These are phyloP conservation scores for Globisporangium cederbergense DNA, from an alignment of 352 stramenopile genomes.

Conservation along the genomic window DNA sequence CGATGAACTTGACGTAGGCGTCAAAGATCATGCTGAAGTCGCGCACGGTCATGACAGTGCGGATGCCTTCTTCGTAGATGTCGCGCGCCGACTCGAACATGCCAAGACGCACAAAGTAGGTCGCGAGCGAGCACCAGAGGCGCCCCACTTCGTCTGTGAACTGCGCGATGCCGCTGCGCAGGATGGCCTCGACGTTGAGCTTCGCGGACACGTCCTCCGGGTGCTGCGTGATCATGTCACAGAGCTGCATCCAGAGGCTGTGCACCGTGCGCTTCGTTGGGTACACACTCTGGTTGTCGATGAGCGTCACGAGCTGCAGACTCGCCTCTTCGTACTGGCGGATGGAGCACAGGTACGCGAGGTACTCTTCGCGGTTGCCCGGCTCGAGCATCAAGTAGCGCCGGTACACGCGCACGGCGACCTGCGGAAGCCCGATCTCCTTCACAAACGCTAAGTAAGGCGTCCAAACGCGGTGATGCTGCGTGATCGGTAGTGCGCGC, in stretches of 20 bases:
- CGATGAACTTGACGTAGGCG: constrained; percentile 98
- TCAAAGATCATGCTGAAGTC: constrained; percentile 99
- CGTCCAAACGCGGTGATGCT: constrained; percentile 97
- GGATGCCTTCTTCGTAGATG: constrained; percentile 93
- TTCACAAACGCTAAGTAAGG: constrained; percentile 91
- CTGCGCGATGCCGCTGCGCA: constrained; percentile 90
- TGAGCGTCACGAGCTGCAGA: constrained; percentile 73
- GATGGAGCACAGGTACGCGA: constrained; percentile 73
- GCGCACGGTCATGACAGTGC: constrained; percentile 74
- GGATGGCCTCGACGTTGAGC: constrained; percentile 95
- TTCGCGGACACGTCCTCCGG: constrained; percentile 82
- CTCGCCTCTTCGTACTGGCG: constrained; percentile 81
- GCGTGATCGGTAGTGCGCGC: constrained; percentile 94
- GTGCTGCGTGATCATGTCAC: constrained; percentile 94
- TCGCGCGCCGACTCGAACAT: constrained; percentile 96
- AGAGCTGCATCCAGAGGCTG: constrained; percentile 97
- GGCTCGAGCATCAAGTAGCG: constrained; percentile 87
- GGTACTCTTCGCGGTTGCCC: constrained; percentile 61
- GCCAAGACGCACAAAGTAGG: constrained; percentile 96
- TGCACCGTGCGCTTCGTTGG: constrained; percentile 73
- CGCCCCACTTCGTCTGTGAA: constrained; percentile 97
- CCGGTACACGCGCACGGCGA: constrained; percentile 83
- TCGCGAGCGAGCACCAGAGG: constrained; percentile 97
- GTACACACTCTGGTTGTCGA: constrained; percentile 61
- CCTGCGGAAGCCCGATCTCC: constrained; percentile 64